These are phyloP conservation scores for Agrocybe pediades DNA, from an alignment of 768 basidiomycete genomes.

Conservation along the genomic window DNA sequence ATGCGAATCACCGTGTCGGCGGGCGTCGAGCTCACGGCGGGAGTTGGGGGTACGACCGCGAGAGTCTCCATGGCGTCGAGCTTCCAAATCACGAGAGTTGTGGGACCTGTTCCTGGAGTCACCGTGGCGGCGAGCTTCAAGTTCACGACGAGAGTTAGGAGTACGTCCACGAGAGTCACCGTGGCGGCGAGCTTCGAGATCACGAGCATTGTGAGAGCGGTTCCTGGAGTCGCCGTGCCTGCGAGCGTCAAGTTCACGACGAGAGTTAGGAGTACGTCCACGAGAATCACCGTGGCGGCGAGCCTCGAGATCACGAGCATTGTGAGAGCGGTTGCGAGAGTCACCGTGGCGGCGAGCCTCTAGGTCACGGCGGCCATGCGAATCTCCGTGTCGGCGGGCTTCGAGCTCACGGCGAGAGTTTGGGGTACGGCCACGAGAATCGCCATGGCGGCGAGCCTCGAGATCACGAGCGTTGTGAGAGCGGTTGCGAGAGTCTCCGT, in stretches of 20 bases:
- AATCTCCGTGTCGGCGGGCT: constrained; percentile 5
- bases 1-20: constrained; percentile 4
- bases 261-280: too few species aligned
- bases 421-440: neutral
- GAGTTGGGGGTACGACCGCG: neutral
- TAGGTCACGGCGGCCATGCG: neutral
- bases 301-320: neutral
- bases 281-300: neutral
- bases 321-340: neutral
- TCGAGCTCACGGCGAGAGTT: neutral
- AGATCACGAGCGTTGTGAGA: neutral
- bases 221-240: neutral
- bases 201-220: neutral
- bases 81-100: neutral
- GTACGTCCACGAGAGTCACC: neutral
- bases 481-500: constrained; percentile 1
- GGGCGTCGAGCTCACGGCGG: neutral
- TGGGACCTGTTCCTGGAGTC: neutral
- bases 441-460: constrained; percentile 2
- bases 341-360: constrained; percentile 8
- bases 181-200: constrained; percentile 6
- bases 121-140: constrained; percentile 13
- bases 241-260: constrained; percentile 4
- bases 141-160: constrained; percentile 1
- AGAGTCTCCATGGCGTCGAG: constrained; percentile 2